Evolutionary conservation across 108 stramenopile species (phyloP).

Genomic region (Skeletonema menzelii): DNA sequence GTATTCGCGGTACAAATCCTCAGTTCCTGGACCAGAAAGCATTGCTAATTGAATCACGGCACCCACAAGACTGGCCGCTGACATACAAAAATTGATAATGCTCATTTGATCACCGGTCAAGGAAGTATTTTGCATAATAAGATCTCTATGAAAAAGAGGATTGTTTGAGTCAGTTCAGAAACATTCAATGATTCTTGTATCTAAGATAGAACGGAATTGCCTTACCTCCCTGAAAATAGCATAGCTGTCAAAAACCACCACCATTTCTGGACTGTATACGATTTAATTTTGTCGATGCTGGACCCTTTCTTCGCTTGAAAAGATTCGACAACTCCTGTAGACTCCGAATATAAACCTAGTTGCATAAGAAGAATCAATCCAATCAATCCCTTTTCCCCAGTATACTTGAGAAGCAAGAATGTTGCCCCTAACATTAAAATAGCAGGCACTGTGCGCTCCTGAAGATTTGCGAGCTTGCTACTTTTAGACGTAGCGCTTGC

Average conservation of each 20-base stretch:
- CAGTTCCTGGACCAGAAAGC: conserved; percentile 26
- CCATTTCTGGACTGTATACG: conserved; percentile 53
- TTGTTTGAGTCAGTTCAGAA: neutral
- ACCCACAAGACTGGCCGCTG: conserved; percentile 38
- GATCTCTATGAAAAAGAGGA: conserved; percentile 11
- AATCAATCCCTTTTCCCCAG: conserved; percentile 56
- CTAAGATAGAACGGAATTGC: neutral
- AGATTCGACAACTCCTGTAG: conserved; percentile 45
- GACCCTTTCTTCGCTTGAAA: conserved; percentile 9
- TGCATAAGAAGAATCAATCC: conserved; percentile 53
- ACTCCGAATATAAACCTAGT: conserved; percentile 57
- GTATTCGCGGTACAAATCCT: conserved; percentile 56
- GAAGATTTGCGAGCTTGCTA: conserved; percentile 45
- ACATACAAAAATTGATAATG: conserved; percentile 51
- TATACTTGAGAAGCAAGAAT: conserved; percentile 28
- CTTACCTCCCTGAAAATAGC: conserved; percentile 35
- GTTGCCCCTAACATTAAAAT: conserved; percentile 54
- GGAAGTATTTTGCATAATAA: conserved; percentile 27
- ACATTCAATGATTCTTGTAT: neutral
- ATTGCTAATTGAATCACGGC: conserved; percentile 45
- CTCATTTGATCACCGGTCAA: conserved; percentile 29
- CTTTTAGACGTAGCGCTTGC: conserved; percentile 20
- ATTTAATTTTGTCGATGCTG: conserved; percentile 14
- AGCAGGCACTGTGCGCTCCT: conserved; percentile 55
- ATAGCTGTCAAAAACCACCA: conserved; percentile 68